Base-by-base conservation (phyloP, 805 yeast species). In the Tetrapisispora pingtungensis region DNA sequence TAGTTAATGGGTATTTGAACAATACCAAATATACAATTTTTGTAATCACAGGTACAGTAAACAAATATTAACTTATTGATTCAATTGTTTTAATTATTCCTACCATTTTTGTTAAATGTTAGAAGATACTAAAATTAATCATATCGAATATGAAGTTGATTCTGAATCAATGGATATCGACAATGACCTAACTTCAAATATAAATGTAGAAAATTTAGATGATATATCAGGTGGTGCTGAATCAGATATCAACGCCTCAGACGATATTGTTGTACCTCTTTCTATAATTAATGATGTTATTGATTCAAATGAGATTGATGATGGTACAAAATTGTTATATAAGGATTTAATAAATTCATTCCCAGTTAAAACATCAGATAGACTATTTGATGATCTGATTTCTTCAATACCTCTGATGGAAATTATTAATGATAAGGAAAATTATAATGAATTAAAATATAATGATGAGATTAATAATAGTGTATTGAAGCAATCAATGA, bases 351-450 rank as follows among this genome's bases (percentile, higher is more conserved):
- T 44, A 15, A 39, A 34, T 3, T 33, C 36, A 7, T 56, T 53
- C 34, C 65, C 65, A 5, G 76, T 77, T 62, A 84, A 83, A 53
- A 81, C 90, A 0, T 62, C 80, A 6, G 83, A 83, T 53, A 66
- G 90, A 44, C 67, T 84, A 18, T 52, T 82, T 19, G 87, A 81
- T 57, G 90, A 83, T 54, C 56, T 83, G 27, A 65, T 73, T 42
- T 70, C 67, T 27, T 75, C 70, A 46, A 56, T 72, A 8, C 49
- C 61, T 28, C 68, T 70, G 47, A 45, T 50, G 27, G 47, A 44
- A 14, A 6, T 5, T 27, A 37, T 37, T 10, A 38, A 30, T 19
- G 7, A 26, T 17, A 10, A 14, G 13, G 22, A 26, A 8, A 33
- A 40, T 15, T 33, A 43, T 20, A 49, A 45, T 3, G 47, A 42